phyloP scores from a whole-genome alignment of 495 filamentous ascomycete species.

The Talaromyces borbonicus region DNA sequence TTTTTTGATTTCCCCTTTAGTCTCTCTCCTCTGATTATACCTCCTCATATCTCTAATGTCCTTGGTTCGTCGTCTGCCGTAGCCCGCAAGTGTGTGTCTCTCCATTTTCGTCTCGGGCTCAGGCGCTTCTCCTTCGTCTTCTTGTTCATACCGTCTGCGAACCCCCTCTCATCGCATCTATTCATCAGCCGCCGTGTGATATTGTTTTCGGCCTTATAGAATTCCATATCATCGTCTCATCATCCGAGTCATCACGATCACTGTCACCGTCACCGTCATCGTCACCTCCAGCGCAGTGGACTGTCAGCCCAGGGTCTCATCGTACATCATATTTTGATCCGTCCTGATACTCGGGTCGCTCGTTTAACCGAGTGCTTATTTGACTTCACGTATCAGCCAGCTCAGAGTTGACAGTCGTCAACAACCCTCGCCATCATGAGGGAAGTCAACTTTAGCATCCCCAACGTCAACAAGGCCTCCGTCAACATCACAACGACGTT shows the following conservation, averaged over 20 bases:
- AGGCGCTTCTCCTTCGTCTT: background rate
- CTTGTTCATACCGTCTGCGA: background rate
- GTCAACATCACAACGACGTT: slow-evolving; percentile 98
- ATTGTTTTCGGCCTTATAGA: no score
- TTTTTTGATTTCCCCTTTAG: no score
- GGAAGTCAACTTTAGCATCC: slow-evolving; percentile 99
- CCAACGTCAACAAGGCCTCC: slow-evolving; percentile 98
- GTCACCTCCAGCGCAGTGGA: no score
- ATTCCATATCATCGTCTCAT: no score
- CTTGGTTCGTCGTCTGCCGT: no score
- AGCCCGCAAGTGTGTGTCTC: slow-evolving; percentile 4
- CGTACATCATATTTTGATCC: no score
- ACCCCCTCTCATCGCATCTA: background rate
- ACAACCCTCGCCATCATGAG: slow-evolving; percentile 53
- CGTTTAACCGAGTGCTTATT: no score
- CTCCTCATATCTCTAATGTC: slow-evolving; percentile 8
- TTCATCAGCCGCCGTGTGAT: slow-evolving; percentile 1
- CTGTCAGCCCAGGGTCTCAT: no score
- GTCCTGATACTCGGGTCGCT: no score
- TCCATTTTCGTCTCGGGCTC: no score
- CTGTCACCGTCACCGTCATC: background rate
- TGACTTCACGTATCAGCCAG: no score
- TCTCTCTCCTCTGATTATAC: slow-evolving; percentile 5
- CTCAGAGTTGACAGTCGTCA: background rate
- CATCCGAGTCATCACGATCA: background rate